Evolutionary conservation across 495 filamentous ascomycete species (phyloP).

Genomic region (Glarea lozoyensis): DNA sequence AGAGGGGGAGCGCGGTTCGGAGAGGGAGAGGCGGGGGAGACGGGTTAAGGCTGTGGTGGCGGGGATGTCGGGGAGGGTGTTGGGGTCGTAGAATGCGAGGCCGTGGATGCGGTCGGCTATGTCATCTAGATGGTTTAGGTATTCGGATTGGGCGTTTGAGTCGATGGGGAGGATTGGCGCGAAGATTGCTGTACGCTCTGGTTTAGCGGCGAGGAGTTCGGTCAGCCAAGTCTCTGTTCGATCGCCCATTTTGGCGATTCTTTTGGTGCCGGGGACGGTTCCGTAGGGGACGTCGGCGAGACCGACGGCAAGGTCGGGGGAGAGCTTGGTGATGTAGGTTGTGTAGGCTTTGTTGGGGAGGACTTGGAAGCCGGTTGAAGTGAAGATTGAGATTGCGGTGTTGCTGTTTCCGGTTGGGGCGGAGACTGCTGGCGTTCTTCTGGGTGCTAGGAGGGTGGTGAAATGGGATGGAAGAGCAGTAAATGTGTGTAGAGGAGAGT

Average conservation of each 20-base stretch:
- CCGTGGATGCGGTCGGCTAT: conserved; percentile 53
- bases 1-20: conserved; percentile 59
- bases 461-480: conserved; percentile 43
- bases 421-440: conserved; percentile 65
- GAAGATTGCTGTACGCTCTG: conserved; percentile 47
- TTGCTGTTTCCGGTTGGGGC: conserved; percentile 67
- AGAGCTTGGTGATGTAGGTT: conserved; percentile 47
- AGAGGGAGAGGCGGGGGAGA: conserved; percentile 67
- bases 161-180: conserved; percentile 73
- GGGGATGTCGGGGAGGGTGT: conserved; percentile 57
- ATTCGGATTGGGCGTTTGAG: conserved; percentile 65
- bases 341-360: conserved; percentile 61
- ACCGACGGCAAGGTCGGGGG: conserved; percentile 73
- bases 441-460: conserved; percentile 68
- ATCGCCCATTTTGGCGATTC: conserved; percentile 75
- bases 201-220: conserved; percentile 39
- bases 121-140: conserved; percentile 58
- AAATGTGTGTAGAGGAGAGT: conserved; percentile 60
- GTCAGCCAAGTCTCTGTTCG: conserved; percentile 67
- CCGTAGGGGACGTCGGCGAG: conserved; percentile 66
- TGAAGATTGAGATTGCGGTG: conserved; percentile 64
- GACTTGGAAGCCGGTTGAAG: conserved; percentile 70
- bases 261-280: conserved; percentile 49
- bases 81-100: conserved; percentile 70
- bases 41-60: conserved; percentile 35